Evolutionary conservation across 306 rosid genomes (phyloP).

Genomic region (Casuarina equisetifolia): DNA sequence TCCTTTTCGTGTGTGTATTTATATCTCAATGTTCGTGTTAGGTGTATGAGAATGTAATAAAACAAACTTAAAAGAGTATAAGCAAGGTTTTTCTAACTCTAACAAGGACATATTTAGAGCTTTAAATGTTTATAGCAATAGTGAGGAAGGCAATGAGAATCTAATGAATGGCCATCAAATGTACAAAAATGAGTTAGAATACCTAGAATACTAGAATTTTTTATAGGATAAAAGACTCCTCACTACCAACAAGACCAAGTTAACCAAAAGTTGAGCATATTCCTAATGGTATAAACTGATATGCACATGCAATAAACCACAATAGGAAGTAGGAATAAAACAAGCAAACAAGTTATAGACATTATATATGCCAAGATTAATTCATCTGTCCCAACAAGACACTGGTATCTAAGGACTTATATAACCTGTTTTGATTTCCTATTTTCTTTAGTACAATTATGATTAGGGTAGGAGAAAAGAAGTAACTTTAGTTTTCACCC

Average conservation of each 20-base stretch:
- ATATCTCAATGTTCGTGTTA: too few relatives aligned
- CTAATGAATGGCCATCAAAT: conserved; percentile 23
- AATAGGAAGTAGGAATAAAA: background rate
- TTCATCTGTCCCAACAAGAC: too few relatives aligned
- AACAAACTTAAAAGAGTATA: background rate
- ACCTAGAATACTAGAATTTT: conserved; percentile 88
- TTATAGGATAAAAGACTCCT: conserved; percentile 90
- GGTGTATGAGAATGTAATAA: too few relatives aligned
- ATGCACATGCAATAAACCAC: background rate
- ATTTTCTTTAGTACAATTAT: too few relatives aligned
- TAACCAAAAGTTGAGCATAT: conserved; percentile 47
- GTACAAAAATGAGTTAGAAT: conserved; percentile 12
- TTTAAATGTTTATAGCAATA: background rate
- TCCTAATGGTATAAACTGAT: background rate
- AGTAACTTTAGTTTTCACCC: background rate
- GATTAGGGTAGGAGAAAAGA: too few relatives aligned
- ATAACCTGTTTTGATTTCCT: too few relatives aligned
- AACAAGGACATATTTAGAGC: background rate
- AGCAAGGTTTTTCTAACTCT: background rate
- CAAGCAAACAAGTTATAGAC: background rate
- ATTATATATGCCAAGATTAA: background rate
- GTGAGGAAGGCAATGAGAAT: conserved; percentile 15
- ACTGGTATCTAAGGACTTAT: too few relatives aligned
- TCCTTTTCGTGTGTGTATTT: too few relatives aligned
- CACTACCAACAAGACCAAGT: conserved; percentile 86